Conservation (phyloP, 2,329 filamentous ascomycete species). For the Xylaria multiplex region DNA sequence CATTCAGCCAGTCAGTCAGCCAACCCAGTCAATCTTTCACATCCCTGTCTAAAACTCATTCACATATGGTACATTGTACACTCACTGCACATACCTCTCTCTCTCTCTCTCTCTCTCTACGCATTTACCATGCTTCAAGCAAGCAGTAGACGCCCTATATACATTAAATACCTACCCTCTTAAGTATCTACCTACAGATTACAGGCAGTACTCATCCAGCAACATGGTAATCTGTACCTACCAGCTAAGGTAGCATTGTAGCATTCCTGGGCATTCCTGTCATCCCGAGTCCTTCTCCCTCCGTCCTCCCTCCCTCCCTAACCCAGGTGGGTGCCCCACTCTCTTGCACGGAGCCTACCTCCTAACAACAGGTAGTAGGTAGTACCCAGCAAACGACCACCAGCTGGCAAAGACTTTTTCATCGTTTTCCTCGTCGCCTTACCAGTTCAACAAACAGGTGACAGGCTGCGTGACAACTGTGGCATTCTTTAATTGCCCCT, state of each 20-base stretch:
- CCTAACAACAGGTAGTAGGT: too few species aligned
- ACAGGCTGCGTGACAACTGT: conserved; percentile 18
- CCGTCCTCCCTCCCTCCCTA: conserved; percentile 15
- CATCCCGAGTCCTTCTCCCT: conserved; percentile 22
- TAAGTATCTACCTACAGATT: not conserved
- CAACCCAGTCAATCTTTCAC: not conserved
- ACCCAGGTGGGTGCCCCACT: conserved; percentile 1
- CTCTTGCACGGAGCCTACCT: not conserved
- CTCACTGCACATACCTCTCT: not conserved
- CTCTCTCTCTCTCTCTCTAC: too few species aligned
- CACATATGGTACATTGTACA: not conserved
- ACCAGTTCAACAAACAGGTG: not conserved
- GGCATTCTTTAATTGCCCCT: conserved; percentile 32
- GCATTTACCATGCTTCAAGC: too few species aligned
- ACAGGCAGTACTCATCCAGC: not conserved
- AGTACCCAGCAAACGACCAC: too few species aligned
- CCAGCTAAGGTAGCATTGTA: too few species aligned
- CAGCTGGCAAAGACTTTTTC: conserved; percentile 22
- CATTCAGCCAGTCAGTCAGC: not conserved
- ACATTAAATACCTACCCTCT: not conserved
- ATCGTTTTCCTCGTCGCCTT: not conserved
- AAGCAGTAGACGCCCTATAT: too few species aligned
- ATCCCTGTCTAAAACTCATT: conserved; percentile 5
- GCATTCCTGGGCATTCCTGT: not conserved
- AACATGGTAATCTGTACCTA: not conserved